phyloP scores from a whole-genome alignment of 192 early-diverging fungal genomes.

The Coemansia aciculifera region DNA sequence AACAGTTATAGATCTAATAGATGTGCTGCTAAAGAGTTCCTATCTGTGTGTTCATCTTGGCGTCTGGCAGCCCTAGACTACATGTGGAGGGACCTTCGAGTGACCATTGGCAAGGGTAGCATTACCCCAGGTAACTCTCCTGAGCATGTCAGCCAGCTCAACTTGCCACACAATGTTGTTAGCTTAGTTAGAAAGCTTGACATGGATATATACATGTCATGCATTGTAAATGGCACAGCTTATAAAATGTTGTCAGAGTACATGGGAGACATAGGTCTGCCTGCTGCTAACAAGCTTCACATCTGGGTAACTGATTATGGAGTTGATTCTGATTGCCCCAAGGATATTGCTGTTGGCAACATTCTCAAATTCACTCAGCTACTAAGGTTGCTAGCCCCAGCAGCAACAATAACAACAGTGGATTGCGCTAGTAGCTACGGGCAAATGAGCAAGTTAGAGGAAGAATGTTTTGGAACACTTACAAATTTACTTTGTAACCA shows the following conservation, averaged over 20 bases:
- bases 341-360: not conserved
- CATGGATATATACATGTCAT: not conserved
- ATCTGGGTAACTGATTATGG: not conserved
- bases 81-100: not conserved
- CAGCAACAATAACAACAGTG: not conserved
- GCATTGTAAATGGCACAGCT: not conserved
- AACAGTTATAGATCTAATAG: not conserved
- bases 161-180: not conserved
- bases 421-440: not conserved
- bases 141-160: not conserved
- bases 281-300: not conserved
- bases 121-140: no score
- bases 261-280: not conserved
- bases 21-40: not conserved
- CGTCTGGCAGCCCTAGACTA: not conserved
- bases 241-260: not conserved
- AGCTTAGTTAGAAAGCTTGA: not conserved
- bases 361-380: not conserved
- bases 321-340: not conserved
- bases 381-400: not conserved
- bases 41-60: not conserved
- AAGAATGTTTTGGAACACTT: not conserved
- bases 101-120: not conserved
- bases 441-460: not conserved
- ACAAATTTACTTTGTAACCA: not conserved